These are phyloP conservation scores for Aphanomyces astaci DNA, from an alignment of 352 stramenopile genomes.

Conservation along the genomic window DNA sequence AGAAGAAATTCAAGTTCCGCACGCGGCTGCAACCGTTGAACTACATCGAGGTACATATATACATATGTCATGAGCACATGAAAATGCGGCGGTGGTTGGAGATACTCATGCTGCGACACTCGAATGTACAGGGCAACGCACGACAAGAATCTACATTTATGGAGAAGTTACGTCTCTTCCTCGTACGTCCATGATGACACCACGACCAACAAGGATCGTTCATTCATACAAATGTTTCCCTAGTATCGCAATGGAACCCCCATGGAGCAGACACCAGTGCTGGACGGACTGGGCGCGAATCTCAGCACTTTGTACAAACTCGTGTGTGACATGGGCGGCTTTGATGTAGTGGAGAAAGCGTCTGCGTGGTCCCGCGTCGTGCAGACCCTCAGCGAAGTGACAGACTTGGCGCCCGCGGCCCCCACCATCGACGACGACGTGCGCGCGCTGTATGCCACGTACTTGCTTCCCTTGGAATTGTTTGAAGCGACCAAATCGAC, in stretches of 20 bases:
- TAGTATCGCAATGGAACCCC: slow-evolving; percentile 58
- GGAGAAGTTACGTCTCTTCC: slow-evolving; percentile 67
- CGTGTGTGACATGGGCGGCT: slow-evolving; percentile 47
- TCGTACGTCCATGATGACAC: slow-evolving; percentile 24
- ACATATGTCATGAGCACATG: too few species aligned
- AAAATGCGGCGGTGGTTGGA: too few species aligned
- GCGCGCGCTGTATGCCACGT: not conserved
- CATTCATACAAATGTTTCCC: not conserved
- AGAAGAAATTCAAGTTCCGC: slow-evolving; percentile 84
- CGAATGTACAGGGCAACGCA: slow-evolving; percentile 46
- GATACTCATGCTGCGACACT: too few species aligned
- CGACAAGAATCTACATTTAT: slow-evolving; percentile 75
- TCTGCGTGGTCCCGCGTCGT: slow-evolving; percentile 25
- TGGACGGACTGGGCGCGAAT: slow-evolving; percentile 67
- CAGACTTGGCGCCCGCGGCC: not conserved
- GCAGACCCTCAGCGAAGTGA: slow-evolving; percentile 2
- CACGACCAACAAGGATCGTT: not conserved
- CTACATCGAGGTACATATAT: slow-evolving; percentile 70
- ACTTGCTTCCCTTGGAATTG: slow-evolving; percentile 19
- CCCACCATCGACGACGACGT: not conserved
- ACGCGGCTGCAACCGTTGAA: slow-evolving; percentile 96
- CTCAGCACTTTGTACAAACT: slow-evolving; percentile 60
- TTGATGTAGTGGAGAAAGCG: slow-evolving; percentile 25
- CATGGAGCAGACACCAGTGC: slow-evolving; percentile 66
- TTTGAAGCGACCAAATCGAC: slow-evolving; percentile 9